Conservation (phyloP, 768 basidiomycete species). For the Suillus spraguei region DNA sequence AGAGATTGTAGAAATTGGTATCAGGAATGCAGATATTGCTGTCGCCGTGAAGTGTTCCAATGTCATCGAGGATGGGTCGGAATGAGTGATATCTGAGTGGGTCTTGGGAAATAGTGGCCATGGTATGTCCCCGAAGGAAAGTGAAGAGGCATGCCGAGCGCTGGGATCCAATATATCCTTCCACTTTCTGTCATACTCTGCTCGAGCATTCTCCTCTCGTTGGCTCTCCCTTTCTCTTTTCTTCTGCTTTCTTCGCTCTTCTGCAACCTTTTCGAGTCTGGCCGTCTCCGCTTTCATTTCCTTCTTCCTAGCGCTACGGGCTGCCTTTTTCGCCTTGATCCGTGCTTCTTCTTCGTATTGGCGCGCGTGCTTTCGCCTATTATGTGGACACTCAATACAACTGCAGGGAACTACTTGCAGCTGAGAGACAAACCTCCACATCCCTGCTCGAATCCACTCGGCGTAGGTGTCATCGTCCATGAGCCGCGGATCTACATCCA, state of each 20-base stretch:
- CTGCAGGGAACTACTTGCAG: constrained; percentile 10
- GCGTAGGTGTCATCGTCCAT: constrained; percentile 91
- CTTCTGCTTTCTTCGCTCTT: constrained; percentile 52
- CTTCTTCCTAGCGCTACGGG: constrained; percentile 56
- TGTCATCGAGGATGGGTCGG: constrained; percentile 15
- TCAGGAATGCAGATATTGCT: constrained; percentile 59
- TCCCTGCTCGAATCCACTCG: constrained; percentile 83
- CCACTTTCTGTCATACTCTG: constrained; percentile 62
- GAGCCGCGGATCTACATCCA: constrained; percentile 40
- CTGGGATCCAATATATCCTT: constrained; percentile 43
- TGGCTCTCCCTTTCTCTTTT: constrained; percentile 50
- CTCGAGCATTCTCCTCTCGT: constrained; percentile 47
- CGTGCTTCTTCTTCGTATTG: constrained; percentile 66
- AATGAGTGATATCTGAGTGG: constrained; percentile 23
- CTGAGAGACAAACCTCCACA: constrained; percentile 68
- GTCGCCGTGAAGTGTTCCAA: constrained; percentile 57
- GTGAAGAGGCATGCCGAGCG: constrained; percentile 24
- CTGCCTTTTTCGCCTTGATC: constrained; percentile 53
- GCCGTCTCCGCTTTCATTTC: constrained; percentile 54
- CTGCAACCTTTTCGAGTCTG: constrained; percentile 51
- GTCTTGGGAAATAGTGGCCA: constrained; percentile 60
- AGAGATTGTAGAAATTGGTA: constrained; percentile 32
- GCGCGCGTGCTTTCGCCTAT: constrained; percentile 66
- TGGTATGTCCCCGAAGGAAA: constrained; percentile 65
- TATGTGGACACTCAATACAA: constrained; percentile 10